Evolutionary conservation across 2,329 filamentous ascomycete species (phyloP).

Genomic region (Aspergillus tanneri): DNA sequence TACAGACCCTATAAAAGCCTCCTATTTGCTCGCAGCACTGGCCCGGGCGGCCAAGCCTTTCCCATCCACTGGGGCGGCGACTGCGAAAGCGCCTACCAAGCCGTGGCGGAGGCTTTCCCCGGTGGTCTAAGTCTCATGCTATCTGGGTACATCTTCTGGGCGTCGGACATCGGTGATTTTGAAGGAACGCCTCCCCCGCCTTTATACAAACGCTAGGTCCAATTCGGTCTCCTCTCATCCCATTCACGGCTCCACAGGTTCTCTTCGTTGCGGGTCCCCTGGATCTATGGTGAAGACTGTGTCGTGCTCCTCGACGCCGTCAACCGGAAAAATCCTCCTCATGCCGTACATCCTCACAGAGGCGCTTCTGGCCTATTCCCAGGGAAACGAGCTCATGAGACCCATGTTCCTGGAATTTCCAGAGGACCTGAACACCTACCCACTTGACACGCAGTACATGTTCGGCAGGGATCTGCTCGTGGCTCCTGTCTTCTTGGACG

Average conservation of each 20-base stretch:
- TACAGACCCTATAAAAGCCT: conserved; percentile 56
- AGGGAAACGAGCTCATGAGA: conserved; percentile 62
- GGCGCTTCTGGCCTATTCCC: conserved; percentile 50
- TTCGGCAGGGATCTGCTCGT: conserved; percentile 65
- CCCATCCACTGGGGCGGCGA: conserved; percentile 73
- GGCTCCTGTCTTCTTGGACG: conserved; percentile 63
- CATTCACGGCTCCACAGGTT: conserved; percentile 71
- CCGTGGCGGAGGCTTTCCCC: conserved; percentile 68
- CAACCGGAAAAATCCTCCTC: conserved; percentile 54
- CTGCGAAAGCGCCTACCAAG: conserved; percentile 71
- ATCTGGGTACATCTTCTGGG: conserved; percentile 67
- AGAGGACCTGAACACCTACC: conserved; percentile 66
- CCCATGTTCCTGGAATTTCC: conserved; percentile 70
- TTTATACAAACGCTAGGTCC: conserved; percentile 76
- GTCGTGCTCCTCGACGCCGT: conserved; percentile 57
- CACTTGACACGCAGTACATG: conserved; percentile 70
- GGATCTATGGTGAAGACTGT: conserved; percentile 67
- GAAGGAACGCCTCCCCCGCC: conserved; percentile 66
- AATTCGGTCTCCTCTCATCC: conserved; percentile 69
- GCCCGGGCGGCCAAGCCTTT: conserved; percentile 67
- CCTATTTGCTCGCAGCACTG: conserved; percentile 67
- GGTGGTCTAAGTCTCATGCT: conserved; percentile 64
- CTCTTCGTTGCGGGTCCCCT: conserved; percentile 70
- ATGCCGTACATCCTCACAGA: conserved; percentile 60
- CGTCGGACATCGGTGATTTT: conserved; percentile 69